These are phyloP conservation scores for Boehmeria nivea DNA, from an alignment of 306 rosid species.

Conservation along the genomic window DNA sequence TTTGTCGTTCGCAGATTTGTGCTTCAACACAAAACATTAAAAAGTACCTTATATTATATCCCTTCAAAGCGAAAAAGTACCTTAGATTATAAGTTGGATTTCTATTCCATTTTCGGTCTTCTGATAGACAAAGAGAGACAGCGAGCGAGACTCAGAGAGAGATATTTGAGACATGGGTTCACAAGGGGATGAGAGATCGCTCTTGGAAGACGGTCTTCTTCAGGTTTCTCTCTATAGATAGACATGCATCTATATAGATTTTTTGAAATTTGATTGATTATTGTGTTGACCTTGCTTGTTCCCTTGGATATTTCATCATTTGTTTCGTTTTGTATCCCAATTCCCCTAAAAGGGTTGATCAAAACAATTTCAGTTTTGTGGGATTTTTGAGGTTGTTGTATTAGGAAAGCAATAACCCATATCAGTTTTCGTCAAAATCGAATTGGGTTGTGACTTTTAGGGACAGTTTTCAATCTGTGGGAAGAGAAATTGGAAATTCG, in stretches of 20 bases:
- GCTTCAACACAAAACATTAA: no score
- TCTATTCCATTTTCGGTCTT: no score
- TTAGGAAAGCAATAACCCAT: background rate
- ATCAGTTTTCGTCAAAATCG: background rate
- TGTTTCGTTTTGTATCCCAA: no score
- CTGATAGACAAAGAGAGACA: no score
- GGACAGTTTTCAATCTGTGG: background rate
- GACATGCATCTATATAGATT: no score
- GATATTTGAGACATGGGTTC: conserved; percentile 52
- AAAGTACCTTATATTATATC: no score
- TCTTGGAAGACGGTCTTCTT: conserved; percentile 40
- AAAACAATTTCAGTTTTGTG: background rate
- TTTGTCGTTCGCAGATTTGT: no score
- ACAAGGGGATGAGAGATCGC: conserved; percentile 32
- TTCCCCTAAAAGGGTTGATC: background rate
- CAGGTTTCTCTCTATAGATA: conserved; percentile 38
- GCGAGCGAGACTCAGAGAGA: no score
- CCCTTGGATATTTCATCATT: no score
- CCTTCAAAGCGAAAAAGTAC: no score
- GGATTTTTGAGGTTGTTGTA: background rate
- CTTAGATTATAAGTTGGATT: no score
- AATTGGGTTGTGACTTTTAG: background rate
- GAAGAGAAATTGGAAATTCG: background rate
- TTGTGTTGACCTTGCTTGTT: background rate
- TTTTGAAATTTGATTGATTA: no score